Evolutionary conservation across 441 rosid species (phyloP).

Genomic region (Arabidopsis hybrid): DNA sequence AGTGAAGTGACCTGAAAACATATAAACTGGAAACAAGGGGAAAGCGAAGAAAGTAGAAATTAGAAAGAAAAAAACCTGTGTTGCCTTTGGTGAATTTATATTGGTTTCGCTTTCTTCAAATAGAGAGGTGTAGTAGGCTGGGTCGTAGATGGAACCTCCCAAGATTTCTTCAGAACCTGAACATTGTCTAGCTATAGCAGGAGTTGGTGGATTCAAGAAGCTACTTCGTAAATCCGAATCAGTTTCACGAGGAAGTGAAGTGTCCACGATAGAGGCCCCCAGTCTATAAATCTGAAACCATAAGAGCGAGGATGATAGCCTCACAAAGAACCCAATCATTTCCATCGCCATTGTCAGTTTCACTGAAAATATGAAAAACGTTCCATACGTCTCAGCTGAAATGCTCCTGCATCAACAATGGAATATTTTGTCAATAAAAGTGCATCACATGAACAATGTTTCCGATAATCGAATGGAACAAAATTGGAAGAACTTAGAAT

Average conservation of each 20-base stretch:
- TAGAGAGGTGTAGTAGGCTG: slow-evolving; percentile 76
- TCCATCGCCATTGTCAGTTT: slow-evolving; percentile 85
- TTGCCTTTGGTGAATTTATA: slow-evolving; percentile 44
- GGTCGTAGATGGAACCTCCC: slow-evolving; percentile 84
- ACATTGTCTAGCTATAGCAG: slow-evolving; percentile 54
- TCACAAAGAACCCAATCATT: slow-evolving; percentile 74
- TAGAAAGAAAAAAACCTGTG: slow-evolving; percentile 29
- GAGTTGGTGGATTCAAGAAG: slow-evolving; percentile 66
- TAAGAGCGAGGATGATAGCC: slow-evolving; percentile 78
- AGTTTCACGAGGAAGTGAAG: slow-evolving; percentile 55
- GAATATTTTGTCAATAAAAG: neutral
- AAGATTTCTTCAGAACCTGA: slow-evolving; percentile 64
- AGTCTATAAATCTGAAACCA: slow-evolving; percentile 96
- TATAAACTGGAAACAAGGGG: neutral
- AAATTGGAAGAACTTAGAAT: neutral
- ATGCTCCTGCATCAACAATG: slow-evolving; percentile 56
- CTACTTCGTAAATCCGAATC: slow-evolving; percentile 83
- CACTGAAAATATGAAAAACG: slow-evolving; percentile 70
- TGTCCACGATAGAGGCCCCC: slow-evolving; percentile 65
- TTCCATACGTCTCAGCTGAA: slow-evolving; percentile 59
- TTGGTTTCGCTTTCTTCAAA: slow-evolving; percentile 68
- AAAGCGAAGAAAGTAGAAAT: neutral
- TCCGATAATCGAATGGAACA: too few species aligned
- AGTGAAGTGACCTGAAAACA: neutral
- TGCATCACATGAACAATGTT: neutral